Evolutionary conservation across 768 basidiomycete species (phyloP).

Genomic region (Tylopilus plumbeoviolaceoides): DNA sequence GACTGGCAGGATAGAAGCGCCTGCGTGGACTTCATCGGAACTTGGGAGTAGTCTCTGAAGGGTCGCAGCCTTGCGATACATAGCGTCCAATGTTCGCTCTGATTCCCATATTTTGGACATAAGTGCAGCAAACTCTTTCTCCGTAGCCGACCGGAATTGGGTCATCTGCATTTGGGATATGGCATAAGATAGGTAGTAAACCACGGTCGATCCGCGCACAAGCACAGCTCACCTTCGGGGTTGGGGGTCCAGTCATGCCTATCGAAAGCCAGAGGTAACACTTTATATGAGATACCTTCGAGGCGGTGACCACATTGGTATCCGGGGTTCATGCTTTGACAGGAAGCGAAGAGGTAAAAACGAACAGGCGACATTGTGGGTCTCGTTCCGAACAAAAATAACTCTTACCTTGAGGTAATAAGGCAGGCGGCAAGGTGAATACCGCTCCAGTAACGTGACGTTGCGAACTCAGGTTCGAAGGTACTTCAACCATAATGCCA

Average conservation of each 20-base stretch:
- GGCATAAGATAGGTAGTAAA: background rate
- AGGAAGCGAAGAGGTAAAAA: conserved; percentile 6
- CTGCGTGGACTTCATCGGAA: background rate
- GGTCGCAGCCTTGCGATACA: conserved; percentile 18
- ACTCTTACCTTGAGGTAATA: background rate
- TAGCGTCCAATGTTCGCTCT: conserved; percentile 14
- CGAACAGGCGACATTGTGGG: background rate
- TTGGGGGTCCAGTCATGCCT: background rate
- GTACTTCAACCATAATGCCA: background rate
- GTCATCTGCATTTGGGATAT: conserved; percentile 4
- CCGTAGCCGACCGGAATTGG: conserved; percentile 4
- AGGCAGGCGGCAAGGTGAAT: background rate
- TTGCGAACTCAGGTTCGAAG: conserved; percentile 2
- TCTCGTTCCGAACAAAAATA: background rate
- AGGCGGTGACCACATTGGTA: conserved; percentile 6
- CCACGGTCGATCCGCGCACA: background rate
- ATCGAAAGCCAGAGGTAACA: background rate
- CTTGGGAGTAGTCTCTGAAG: conserved; percentile 8
- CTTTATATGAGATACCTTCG: conserved; percentile 13
- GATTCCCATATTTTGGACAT: conserved; percentile 20
- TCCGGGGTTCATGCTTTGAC: background rate
- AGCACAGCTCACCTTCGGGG: conserved; percentile 10
- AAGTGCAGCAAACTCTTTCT: conserved; percentile 15
- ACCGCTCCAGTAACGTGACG: background rate
- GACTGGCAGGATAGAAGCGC: conserved; percentile 22